Conservation (phyloP, 306 rosid genomes). For the Amphicarpaea edgeworthii region DNA sequence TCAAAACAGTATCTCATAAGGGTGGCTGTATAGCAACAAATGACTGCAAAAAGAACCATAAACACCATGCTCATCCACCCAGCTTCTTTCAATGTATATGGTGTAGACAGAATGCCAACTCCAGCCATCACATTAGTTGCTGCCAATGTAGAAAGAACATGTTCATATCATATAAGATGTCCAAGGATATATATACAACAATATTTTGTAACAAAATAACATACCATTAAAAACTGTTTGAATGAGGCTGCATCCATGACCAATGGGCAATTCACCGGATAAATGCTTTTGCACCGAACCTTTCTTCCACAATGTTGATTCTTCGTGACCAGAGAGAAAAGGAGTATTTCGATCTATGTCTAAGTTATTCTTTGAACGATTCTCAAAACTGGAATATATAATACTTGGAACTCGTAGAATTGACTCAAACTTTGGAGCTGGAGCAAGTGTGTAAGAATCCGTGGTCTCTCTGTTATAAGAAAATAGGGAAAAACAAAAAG, state of each 20-base stretch:
- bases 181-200: background rate
- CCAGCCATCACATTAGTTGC: slow-evolving; percentile 83
- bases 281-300: slow-evolving; percentile 47
- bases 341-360: slow-evolving; percentile 66
- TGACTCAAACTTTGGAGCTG: slow-evolving; percentile 67
- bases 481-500: background rate
- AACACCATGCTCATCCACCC: slow-evolving; percentile 80
- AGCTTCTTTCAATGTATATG: slow-evolving; percentile 71
- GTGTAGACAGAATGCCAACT: slow-evolving; percentile 81
- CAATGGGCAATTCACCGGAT: slow-evolving; percentile 70
- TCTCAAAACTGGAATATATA: slow-evolving; percentile 58
- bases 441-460: slow-evolving; percentile 80
- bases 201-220: slow-evolving; percentile 3
- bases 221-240: slow-evolving; percentile 90
- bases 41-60: slow-evolving; percentile 65
- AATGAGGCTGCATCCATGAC: slow-evolving; percentile 75
- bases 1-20: slow-evolving; percentile 81
- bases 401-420: slow-evolving; percentile 57
- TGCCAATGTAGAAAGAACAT: slow-evolving; percentile 53
- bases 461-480: slow-evolving; percentile 73
- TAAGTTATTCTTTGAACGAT: slow-evolving; percentile 54
- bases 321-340: slow-evolving; percentile 57
- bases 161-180: background rate
- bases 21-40: slow-evolving; percentile 80
- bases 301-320: slow-evolving; percentile 55